phyloP scores from a whole-genome alignment of 139 green algal genomes.

The Picochlorum sp. region DNA sequence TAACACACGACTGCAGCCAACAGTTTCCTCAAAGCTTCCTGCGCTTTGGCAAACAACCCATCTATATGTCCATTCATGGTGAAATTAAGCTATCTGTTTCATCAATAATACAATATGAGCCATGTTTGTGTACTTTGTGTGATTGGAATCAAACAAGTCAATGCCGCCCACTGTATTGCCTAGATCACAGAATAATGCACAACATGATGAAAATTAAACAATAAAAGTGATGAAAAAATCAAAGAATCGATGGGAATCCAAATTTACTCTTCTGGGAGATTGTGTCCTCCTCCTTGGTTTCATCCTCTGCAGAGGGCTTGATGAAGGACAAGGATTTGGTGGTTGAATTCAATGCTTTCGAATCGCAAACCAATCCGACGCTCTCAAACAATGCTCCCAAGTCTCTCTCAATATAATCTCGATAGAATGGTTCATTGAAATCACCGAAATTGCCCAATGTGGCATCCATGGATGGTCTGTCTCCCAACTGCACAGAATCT shows the following conservation, averaged over 20 bases:
- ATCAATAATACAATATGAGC: no score
- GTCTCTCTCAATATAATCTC: constrained; percentile 33
- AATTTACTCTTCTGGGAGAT: not conserved
- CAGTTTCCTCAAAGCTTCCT: not conserved
- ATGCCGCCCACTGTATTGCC: no score
- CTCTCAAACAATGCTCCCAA: constrained; percentile 43
- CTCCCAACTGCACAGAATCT: constrained; percentile 51
- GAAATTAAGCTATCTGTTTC: no score
- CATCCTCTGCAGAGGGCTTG: constrained; percentile 38
- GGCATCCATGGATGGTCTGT: constrained; percentile 36
- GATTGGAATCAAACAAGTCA: no score
- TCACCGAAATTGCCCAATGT: constrained; percentile 44
- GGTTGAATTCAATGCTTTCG: constrained; percentile 52
- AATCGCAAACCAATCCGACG: constrained; percentile 48
- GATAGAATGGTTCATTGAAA: constrained; percentile 76
- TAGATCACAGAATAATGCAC: not conserved
- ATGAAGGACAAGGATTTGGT: constrained; percentile 61
- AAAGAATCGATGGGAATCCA: no score
- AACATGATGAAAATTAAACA: not conserved
- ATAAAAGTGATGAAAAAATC: not conserved
- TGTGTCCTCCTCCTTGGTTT: not conserved
- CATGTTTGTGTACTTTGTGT: no score
- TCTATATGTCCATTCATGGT: no score
- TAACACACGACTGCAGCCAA: constrained; percentile 9
- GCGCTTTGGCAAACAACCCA: not conserved